Conservation (phyloP, 1,284 basidiomycete genomes). For the Microbotryomycetes sp. region DNA sequence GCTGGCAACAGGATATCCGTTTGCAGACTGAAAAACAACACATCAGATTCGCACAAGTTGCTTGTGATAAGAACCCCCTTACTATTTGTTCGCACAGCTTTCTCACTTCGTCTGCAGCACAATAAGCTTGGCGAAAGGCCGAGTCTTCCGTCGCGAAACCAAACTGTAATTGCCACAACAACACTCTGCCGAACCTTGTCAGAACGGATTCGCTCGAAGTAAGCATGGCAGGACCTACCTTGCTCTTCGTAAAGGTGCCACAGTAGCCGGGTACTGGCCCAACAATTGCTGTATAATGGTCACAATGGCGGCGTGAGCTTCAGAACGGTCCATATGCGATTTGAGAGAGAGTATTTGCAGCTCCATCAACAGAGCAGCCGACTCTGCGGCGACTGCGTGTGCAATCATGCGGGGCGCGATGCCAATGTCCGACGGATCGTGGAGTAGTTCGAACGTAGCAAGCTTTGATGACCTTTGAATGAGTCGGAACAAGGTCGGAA, state of each 20-base stretch:
- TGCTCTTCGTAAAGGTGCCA: slow-evolving; percentile 34
- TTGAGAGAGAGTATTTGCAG: slow-evolving; percentile 15
- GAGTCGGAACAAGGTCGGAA: slow-evolving; percentile 3
- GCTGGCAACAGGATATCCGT: not conserved
- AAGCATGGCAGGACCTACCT: slow-evolving; percentile 4
- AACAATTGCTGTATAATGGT: slow-evolving; percentile 23
- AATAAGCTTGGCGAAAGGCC: not conserved
- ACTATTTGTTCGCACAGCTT: too few species aligned
- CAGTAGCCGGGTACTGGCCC: slow-evolving; percentile 30
- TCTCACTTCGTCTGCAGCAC: not conserved
- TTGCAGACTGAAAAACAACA: not conserved
- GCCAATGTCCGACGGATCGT: not conserved
- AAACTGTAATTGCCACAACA: not conserved
- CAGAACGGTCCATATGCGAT: slow-evolving; percentile 3
- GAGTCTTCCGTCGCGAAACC: not conserved
- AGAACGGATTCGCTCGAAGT: not conserved
- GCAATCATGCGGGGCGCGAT: not conserved
- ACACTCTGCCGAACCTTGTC: not conserved
- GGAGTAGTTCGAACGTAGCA: slow-evolving; percentile 25
- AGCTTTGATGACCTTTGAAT: slow-evolving; percentile 17
- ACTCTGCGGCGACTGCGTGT: not conserved
- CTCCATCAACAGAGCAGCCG: slow-evolving; percentile 12
- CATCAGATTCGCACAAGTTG: not conserved
- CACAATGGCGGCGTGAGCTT: not conserved
- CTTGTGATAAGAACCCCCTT: too few species aligned